A percentile compares a stretch with the other conserved stretches of the same genome.
phyloP scores from a whole-genome alignment of 768 basidiomycete species.

The Asterophora parasitica region DNA sequence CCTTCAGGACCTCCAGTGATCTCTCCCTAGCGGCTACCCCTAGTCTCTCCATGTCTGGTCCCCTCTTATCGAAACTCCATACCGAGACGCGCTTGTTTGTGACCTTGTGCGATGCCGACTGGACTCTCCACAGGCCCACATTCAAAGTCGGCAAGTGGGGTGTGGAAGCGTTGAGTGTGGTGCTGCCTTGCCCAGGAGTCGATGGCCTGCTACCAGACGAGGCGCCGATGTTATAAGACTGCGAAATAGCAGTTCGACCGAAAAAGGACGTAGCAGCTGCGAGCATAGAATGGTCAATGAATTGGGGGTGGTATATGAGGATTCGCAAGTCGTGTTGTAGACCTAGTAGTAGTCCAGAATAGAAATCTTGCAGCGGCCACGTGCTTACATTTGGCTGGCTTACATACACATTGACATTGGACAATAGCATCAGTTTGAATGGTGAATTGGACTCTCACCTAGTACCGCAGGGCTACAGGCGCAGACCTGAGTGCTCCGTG shows the following conservation, averaged over 20 bases:
- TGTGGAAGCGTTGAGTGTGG: slow-evolving; percentile 31
- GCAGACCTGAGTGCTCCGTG: no score
- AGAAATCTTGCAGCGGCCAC: no score
- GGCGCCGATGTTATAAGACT: slow-evolving; percentile 66
- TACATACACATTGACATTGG: no score
- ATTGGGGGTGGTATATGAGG: no score
- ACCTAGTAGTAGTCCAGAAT: no score
- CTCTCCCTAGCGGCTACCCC: slow-evolving; percentile 62
- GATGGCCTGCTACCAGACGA: slow-evolving; percentile 42
- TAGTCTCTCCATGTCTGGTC: slow-evolving; percentile 67
- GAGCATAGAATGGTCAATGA: no score
- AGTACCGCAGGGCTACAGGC: no score
- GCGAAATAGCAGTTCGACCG: slow-evolving; percentile 72
- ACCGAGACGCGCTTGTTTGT: slow-evolving; percentile 88
- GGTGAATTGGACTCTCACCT: no score
- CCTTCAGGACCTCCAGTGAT: slow-evolving; percentile 80
- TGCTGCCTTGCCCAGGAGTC: slow-evolving; percentile 39
- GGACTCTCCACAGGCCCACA: slow-evolving; percentile 88
- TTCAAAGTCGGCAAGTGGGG: slow-evolving; percentile 49
- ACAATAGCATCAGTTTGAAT: no score
- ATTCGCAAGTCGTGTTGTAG: no score
- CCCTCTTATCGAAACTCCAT: slow-evolving; percentile 87
- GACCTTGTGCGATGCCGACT: slow-evolving; percentile 81
- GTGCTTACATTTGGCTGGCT: no score
- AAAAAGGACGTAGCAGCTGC: slow-evolving; percentile 85